Percentiles rank a stretch among this genome's conserved stretches.
phyloP scores from a whole-genome alignment of 805 yeast genomes.

The Sugiyamaella smithiae region DNA sequence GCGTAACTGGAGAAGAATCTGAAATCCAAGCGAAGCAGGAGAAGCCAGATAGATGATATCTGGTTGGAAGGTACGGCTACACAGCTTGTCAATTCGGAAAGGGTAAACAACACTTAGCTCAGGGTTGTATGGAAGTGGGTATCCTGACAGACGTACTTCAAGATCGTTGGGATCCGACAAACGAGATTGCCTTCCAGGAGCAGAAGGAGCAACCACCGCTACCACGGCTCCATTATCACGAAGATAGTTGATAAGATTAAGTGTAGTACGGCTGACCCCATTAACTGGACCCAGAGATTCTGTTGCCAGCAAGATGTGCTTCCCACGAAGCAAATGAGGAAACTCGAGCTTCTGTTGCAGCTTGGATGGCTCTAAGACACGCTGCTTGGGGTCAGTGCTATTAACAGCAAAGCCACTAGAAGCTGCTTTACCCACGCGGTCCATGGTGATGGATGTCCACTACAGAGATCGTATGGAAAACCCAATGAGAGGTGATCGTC shows the following conservation, averaged over 20 bases:
- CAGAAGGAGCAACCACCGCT: not conserved
- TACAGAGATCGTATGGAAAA: no score
- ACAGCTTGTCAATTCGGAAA: conserved; percentile 3
- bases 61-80: conserved; percentile 2
- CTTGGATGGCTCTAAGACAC: no score
- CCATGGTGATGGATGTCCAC: no score
- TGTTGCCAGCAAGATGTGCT: conserved; percentile 4
- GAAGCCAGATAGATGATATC: conserved; percentile 2
- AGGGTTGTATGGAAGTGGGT: conserved; percentile 1
- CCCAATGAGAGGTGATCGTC: no score
- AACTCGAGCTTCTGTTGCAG: not conserved
- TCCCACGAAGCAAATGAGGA: conserved; percentile 5
- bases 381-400: no score
- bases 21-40: conserved; percentile 2
- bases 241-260: not conserved
- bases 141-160: not conserved
- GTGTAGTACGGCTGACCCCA: conserved; percentile 3
- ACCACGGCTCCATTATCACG: conserved; percentile 1
- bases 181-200: not conserved
- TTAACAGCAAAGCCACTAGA: no score
- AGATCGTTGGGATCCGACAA: not conserved
- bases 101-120: conserved; percentile 3
- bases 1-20: not conserved
- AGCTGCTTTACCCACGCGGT: no score
- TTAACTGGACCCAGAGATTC: conserved; percentile 4